Evolutionary conservation across 2,329 filamentous ascomycete species (phyloP).

Genomic region (Penicillium janthinellum): DNA sequence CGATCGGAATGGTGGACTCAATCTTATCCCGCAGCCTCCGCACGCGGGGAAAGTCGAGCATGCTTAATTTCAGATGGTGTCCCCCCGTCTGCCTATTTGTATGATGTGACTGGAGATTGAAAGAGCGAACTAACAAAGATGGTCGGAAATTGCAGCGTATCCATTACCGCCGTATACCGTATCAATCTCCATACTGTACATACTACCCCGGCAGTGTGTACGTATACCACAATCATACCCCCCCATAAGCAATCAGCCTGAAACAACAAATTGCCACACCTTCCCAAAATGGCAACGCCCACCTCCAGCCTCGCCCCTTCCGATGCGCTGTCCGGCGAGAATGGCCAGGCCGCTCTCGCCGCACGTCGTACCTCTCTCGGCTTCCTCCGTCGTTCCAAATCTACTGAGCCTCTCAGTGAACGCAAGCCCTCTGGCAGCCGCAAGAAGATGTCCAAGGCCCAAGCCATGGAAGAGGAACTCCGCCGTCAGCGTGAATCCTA

Average conservation of each 20-base stretch:
- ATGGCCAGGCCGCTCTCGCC: slow-evolving; percentile 29
- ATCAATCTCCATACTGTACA: background rate
- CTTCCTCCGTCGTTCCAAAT: slow-evolving; percentile 69
- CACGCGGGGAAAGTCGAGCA: slow-evolving; percentile 2
- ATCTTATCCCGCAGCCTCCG: background rate
- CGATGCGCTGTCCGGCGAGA: slow-evolving; percentile 35
- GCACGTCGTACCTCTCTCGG: slow-evolving; percentile 54
- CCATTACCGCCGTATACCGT: background rate
- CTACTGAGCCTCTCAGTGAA: slow-evolving; percentile 62
- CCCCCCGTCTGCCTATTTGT: background rate
- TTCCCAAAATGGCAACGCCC: slow-evolving; percentile 36
- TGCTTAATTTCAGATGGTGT: background rate
- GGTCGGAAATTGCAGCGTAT: background rate
- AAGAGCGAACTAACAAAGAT: background rate
- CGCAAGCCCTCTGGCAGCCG: slow-evolving; percentile 45
- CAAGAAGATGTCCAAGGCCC: slow-evolving; percentile 43
- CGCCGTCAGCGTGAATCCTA: slow-evolving; percentile 58
- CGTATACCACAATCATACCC: background rate
- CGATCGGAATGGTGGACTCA: background rate
- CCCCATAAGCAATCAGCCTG: background rate
- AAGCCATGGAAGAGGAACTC: slow-evolving; percentile 53
- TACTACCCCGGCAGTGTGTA: background rate
- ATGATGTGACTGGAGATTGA: too few species aligned
- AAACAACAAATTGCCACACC: slow-evolving; percentile 9
- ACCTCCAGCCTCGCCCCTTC: slow-evolving; percentile 38